Evolutionary conservation across 331 rosid genomes (phyloP), one percentile per base, ranked within the genome.

Genomic region (Malus hybrid): DNA sequence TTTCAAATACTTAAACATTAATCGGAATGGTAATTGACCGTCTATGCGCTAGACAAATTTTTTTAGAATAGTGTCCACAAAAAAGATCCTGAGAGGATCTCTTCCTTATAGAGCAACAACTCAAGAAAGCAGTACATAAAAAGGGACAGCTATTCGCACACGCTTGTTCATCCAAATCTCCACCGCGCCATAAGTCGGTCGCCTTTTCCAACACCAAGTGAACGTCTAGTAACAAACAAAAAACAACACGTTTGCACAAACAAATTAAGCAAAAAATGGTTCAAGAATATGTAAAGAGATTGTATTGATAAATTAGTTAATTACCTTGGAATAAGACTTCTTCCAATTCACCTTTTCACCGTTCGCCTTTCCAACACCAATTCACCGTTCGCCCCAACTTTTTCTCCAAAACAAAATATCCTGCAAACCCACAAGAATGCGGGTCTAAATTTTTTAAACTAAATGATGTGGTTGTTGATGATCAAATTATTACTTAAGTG

Each of bases 131-230:
- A 95, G 24, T 93, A 91, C 13, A 88, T 67, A 70, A 91, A 93
- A 85, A 88, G 91, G 48, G 98, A 82, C 96, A 94, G 83, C 96
- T 90, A 79, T 59, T 94, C 97, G 87, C 14, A 86, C 97, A 14
- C 96, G 87, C 84, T 94, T 96, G 6, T 94, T 94, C 98, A 90
- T 94, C 98, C 98, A 94, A 85, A 94, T 94, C 81, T 91, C 97
- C 13, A 94, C 97, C 3, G 96, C 98, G 9, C 96, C 98, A 81
- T 91, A 93, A 93, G 72, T 93, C 96, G 15, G 96, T 90, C 5
- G 97, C 96, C 80, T 90, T 91, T 83, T 93, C 90, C 91, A 93
- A 80, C 73, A 91, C 98, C 59, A 93, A 80, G 86, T 87, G 96
- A 75, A 91, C 97, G 87, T 93, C 88, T 84, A 56, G 14, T 72